Evolutionary conservation across 805 yeast genomes (phyloP).

Genomic region (Zygotorulaspora sp.): DNA sequence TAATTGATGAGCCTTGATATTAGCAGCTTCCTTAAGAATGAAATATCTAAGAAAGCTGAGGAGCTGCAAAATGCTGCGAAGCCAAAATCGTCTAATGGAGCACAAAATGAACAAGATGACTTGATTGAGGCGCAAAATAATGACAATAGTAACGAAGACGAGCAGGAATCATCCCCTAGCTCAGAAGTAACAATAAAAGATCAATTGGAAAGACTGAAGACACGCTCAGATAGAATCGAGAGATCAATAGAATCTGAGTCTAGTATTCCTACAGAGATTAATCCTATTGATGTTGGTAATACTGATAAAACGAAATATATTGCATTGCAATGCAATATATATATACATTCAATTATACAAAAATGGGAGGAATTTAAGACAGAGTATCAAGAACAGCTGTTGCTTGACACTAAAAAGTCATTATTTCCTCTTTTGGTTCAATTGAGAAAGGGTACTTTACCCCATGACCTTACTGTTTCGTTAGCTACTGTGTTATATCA

Average conservation of each 20-base stretch:
- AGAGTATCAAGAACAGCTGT: constrained; percentile 27
- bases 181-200: neutral
- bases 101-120: neutral
- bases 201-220: constrained; percentile 9
- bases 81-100: neutral
- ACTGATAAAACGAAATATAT: constrained; percentile 42
- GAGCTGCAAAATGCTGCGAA: constrained; percentile 8
- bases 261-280: constrained; percentile 22
- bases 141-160: neutral
- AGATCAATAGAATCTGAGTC: constrained; percentile 11
- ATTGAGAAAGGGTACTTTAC: constrained; percentile 43
- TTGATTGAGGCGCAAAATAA: neutral
- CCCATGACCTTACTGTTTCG: constrained; percentile 44
- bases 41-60: constrained; percentile 44
- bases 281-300: constrained; percentile 42
- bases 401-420: constrained; percentile 46
- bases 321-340: constrained; percentile 42
- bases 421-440: constrained; percentile 50
- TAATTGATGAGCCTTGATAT: constrained; percentile 47
- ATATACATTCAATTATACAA: constrained; percentile 34
- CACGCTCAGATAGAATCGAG: constrained; percentile 15
- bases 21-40: constrained; percentile 41
- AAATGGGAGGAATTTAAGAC: constrained; percentile 36
- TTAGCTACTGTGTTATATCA: constrained; percentile 56
- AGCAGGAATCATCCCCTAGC: neutral